Base-by-base conservation (phyloP, 345 rosid genomes). In the Leavenworthia alabamica region DNA sequence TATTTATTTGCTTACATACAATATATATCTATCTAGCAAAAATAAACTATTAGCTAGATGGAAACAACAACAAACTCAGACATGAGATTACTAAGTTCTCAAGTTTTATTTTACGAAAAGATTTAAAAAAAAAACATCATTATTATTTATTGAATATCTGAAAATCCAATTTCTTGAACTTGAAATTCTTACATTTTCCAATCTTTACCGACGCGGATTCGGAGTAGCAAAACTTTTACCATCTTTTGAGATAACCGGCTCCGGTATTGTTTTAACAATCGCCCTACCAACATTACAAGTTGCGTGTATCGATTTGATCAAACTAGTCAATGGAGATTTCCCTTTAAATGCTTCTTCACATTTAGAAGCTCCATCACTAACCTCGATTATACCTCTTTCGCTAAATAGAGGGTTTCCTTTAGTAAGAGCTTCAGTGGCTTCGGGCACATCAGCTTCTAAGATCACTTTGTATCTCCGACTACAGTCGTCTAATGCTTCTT, bases 331-430 rank as follows among this genome's bases (percentile, higher is more conserved):
- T 5, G 75, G 74, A 44, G 76, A 72, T 22, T 22, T 68, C 12
- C 70, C 71, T 29, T 63, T n/a, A 13, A 83, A 50, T 42, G 15
- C 66, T 71, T 42, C 27, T 54, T 68, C 77, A 51, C 85, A 80
- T 3, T 10, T 51, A 19, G 65, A 39, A 26, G 78, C 88, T 56
- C 71, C 83, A 2, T 39, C 62, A 16, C 65, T 75, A 7, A 77
- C 82, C n/a, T 77, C 83, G 0, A 35, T 11, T 3, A 74, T 63
- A 13, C 66, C 75, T 0, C 71, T 56, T 16, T 64, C 77, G 0
- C 76, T 85, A 13, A 80, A 80, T 41, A 77, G 78, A 0, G 77
- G 76, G 32, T 68, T 51, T 12, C 79, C 82, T 44, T 72, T 75
- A 8, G 67, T 6, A 2, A 80, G 28, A 4, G 83, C 88, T 27